Conservation (phyloP, 1,139 yeast genomes). For the Diutina rugosa region DNA sequence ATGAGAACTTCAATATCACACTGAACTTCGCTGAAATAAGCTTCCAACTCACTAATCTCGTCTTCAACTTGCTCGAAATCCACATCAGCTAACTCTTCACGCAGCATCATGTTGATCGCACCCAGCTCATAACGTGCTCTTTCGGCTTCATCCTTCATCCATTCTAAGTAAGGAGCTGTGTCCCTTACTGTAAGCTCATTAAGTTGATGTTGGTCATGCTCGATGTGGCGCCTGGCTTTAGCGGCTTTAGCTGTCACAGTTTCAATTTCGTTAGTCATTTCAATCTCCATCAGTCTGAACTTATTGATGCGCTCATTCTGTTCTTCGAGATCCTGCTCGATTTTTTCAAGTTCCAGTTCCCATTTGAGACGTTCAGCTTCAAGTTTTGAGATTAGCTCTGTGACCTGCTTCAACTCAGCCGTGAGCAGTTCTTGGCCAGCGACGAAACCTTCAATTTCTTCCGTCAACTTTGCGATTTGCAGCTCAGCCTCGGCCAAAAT, state of each 20-base stretch:
- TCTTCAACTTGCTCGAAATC: constrained; percentile 37
- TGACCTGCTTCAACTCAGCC: constrained; percentile 16
- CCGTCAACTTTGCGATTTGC: constrained; percentile 14
- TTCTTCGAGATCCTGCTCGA: constrained; percentile 35
- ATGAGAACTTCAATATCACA: constrained; percentile 66
- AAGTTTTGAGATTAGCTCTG: constrained; percentile 18
- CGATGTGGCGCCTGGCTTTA: constrained; percentile 26
- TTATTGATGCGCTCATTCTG: constrained; percentile 43
- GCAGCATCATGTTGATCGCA: constrained; percentile 27
- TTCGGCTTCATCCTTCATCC: constrained; percentile 33
- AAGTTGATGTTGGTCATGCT: constrained; percentile 24
- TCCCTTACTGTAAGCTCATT: constrained; percentile 37
- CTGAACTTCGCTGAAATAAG: constrained; percentile 40
- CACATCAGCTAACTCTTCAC: constrained; percentile 39
- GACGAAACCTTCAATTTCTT: neutral
- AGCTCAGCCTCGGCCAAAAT: constrained; percentile 29
- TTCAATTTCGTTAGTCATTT: constrained; percentile 52
- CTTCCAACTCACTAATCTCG: constrained; percentile 45
- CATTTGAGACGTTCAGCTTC: constrained; percentile 13
- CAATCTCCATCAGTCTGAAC: constrained; percentile 58
- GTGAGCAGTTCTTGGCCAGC: constrained; percentile 8
- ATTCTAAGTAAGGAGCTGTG: constrained; percentile 31
- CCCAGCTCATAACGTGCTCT: constrained; percentile 21
- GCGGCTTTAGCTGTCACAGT: constrained; percentile 32
- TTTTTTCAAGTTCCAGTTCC: constrained; percentile 21